These are phyloP conservation scores for Tricholoma sp. DNA, from an alignment of 768 basidiomycete species.

Conservation along the genomic window DNA sequence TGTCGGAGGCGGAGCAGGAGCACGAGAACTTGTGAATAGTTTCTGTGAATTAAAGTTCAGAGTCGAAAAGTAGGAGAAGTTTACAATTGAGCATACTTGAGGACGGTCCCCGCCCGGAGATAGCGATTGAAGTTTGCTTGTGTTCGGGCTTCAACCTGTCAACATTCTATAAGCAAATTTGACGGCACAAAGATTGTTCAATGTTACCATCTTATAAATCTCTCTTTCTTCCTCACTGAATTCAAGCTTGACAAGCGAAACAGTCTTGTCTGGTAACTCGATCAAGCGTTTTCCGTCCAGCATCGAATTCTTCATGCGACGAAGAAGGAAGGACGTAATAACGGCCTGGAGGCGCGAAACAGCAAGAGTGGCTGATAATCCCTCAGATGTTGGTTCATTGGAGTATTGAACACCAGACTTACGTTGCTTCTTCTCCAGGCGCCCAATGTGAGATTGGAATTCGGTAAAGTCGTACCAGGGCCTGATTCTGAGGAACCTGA, in stretches of 20 bases:
- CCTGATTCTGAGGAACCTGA: slow-evolving; percentile 38
- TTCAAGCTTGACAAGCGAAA: slow-evolving; percentile 45
- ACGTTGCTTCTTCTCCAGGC: slow-evolving; percentile 49
- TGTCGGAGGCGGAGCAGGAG: slow-evolving; percentile 55
- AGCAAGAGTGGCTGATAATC: slow-evolving; percentile 41
- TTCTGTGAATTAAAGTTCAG: slow-evolving; percentile 26
- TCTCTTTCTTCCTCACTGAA: slow-evolving; percentile 60
- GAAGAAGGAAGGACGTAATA: slow-evolving; percentile 45
- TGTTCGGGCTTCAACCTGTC: slow-evolving; percentile 45
- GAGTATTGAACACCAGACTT: slow-evolving; percentile 12
- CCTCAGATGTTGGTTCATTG: background rate
- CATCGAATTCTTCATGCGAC: slow-evolving; percentile 58
- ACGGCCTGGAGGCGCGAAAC: slow-evolving; percentile 56
- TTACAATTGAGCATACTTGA: slow-evolving; percentile 40
- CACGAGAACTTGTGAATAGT: slow-evolving; percentile 52
- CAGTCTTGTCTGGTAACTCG: slow-evolving; percentile 52
- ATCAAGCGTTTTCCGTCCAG: slow-evolving; percentile 68
- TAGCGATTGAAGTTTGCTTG: slow-evolving; percentile 64
- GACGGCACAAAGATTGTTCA: background rate
- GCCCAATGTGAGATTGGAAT: slow-evolving; percentile 34
- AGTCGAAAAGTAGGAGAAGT: background rate
- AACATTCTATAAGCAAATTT: background rate
- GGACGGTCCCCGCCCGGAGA: slow-evolving; percentile 56
- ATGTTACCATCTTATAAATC: slow-evolving; percentile 50
- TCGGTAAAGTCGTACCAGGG: slow-evolving; percentile 44